Percentiles rank a stretch among this genome's conserved stretches.
Conservation (phyloP, 2,329 filamentous ascomycete species). For the Harringtonia lauricola region DNA sequence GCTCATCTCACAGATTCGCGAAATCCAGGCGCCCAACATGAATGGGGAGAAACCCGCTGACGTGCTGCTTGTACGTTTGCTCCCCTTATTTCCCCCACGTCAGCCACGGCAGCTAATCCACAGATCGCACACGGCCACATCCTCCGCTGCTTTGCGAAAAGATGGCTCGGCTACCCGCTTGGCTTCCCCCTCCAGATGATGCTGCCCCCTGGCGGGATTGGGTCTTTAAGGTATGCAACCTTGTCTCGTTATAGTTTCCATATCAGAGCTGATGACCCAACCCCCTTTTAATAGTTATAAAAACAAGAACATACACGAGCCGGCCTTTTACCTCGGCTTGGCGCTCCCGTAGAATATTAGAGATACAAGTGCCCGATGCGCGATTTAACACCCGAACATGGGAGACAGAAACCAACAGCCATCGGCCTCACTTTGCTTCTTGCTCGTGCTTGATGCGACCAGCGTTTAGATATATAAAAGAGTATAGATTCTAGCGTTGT, state of each 20-base stretch:
- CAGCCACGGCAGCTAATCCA: no score
- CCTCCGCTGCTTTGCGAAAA: slow-evolving; percentile 32
- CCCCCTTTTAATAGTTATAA: slow-evolving; percentile 13
- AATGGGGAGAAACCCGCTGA: slow-evolving; percentile 25
- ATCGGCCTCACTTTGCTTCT: no score
- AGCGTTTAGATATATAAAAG: no score
- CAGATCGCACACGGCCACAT: slow-evolving; percentile 31
- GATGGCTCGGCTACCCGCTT: slow-evolving; percentile 31
- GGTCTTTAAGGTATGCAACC: slow-evolving; percentile 25
- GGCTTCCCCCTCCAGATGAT: slow-evolving; percentile 29
- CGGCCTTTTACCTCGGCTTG: slow-evolving; percentile 29
- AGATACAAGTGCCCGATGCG: no score
- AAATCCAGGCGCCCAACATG: slow-evolving; percentile 27
- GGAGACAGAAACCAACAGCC: no score
- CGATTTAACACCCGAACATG: no score
- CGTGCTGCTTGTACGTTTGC: slow-evolving; percentile 18
- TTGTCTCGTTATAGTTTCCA: neutral
- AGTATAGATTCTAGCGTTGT: no score
- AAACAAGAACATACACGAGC: slow-evolving; percentile 25
- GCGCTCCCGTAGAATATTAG: slow-evolving; percentile 23
- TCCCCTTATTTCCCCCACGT: no score
- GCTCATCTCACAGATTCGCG: slow-evolving; percentile 27
- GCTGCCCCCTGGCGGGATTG: slow-evolving; percentile 30
- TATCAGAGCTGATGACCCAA: neutral
- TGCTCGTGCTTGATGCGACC: no score